Evolutionary conservation across 2,329 filamentous ascomycete species (phyloP), one percentile per base, ranked within the genome.

Genomic region (Beauveria rudraprayagi): DNA sequence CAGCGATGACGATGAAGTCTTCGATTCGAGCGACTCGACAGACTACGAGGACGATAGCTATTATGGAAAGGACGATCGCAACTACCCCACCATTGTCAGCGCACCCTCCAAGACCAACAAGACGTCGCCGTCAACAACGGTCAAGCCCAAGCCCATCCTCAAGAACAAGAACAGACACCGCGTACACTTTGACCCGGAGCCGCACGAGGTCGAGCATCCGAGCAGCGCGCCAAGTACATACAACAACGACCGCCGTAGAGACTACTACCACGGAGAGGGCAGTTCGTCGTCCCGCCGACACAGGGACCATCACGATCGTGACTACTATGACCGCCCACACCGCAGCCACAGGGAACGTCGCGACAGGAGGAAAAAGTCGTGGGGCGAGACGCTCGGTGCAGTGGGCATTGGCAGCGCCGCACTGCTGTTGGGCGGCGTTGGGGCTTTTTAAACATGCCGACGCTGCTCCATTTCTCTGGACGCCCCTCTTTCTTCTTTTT

Each of bases 371-470:
- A 79, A 75, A 68, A 79, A 76, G 66, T 74, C 73, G 14, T 79
- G 79, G 71, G 79, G 80, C 53, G 82, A 84, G 64, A 80, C 82
- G 17, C 74, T 86, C 4, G 78, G 79, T 2, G 82, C 81, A 0
- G 84, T 83, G 5, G 80, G 84, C 1, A 81, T 87, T 34, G 84
- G 84, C 4, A 82, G 84, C 10, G 83, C 83, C 0, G 83, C 84
- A 0, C 83, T 80, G 3, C 84, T 82, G 58, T 70, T 87, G 63
- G 68, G 83, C 83, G 28, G 83, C 82, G 5, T 61, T 1, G 69
- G 69, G 10, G 70, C 65, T 6, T 65, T 72, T 34, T 71, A 62
- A 65, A 34, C 9, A 37, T 11, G 34, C 34, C 34, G 34, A 37
- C 34, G 2, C 34, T 37, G 14, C 10, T 6, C 14, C 34, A 37